Evolutionary conservation across 2,329 filamentous ascomycete genomes (phyloP).

Genomic region (Lecanosticta acicola): DNA sequence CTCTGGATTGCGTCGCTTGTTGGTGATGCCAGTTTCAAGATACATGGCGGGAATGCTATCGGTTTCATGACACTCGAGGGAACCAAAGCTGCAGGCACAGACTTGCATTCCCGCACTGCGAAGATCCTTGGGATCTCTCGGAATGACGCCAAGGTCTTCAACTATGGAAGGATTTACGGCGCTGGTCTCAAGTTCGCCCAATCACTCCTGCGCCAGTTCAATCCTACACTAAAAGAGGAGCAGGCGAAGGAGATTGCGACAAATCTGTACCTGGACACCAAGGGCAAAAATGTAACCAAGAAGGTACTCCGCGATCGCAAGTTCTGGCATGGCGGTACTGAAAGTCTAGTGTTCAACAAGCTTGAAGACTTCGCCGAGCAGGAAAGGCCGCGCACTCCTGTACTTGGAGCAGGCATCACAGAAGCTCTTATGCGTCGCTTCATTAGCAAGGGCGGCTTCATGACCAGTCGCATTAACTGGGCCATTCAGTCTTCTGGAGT

Average conservation of each 20-base stretch:
- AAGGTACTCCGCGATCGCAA: constrained; percentile 65
- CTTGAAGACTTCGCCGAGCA: constrained; percentile 97
- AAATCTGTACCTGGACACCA: constrained; percentile 81
- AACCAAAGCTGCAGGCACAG: constrained; percentile 87
- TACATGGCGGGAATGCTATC: constrained; percentile 94
- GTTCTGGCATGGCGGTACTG: constrained; percentile 95
- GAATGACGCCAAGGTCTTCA: constrained; percentile 96
- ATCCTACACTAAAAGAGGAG: constrained; percentile 71
- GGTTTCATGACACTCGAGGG: constrained; percentile 99
- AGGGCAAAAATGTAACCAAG: constrained; percentile 76
- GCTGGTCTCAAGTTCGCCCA: constrained; percentile 90
- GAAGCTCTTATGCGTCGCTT: constrained; percentile 87
- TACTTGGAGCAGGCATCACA: constrained; percentile 90
- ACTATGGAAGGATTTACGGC: constrained; percentile 98
- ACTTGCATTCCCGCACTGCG: constrained; percentile 90
- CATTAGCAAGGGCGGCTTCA: constrained; percentile 82
- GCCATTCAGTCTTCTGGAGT: constrained; percentile 96
- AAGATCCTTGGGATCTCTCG: constrained; percentile 86
- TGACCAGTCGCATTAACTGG: constrained; percentile 98
- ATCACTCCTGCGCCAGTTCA: constrained; percentile 87
- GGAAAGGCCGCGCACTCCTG: constrained; percentile 81
- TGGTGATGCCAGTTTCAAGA: constrained; percentile 87
- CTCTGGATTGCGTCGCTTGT: constrained; percentile 96
- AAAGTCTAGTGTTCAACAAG: constrained; percentile 97
- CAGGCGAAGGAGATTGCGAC: constrained; percentile 71